Percentiles rank a stretch among this genome's conserved stretches.
Conservation (phyloP, 2,329 filamentous ascomycete species). For the Fusarium chuoi region DNA sequence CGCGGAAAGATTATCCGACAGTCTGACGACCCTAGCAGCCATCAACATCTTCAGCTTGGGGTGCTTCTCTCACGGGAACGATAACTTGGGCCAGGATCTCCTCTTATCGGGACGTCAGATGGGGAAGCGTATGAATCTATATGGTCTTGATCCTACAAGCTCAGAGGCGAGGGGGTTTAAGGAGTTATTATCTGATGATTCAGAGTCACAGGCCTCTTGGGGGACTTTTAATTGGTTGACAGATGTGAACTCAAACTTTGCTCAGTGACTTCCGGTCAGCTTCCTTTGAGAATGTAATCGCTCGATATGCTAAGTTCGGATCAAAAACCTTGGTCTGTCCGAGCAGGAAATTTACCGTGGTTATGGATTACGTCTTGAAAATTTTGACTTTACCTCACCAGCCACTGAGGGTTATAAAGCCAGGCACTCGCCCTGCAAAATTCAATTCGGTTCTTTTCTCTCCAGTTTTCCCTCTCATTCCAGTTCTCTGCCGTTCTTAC, state of each 20-base stretch:
- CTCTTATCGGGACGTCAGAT: background rate
- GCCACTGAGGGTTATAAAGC: background rate
- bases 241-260: background rate
- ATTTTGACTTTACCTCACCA: background rate
- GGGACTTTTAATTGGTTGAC: background rate
- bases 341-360: background rate
- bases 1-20: background rate
- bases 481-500: background rate
- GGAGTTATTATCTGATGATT: rapidly evolving
- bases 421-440: background rate
- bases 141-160: background rate
- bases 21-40: background rate
- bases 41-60: background rate
- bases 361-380: background rate
- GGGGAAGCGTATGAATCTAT: background rate
- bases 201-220: background rate
- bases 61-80: background rate
- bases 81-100: background rate
- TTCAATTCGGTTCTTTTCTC: background rate
- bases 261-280: background rate
- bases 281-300: background rate
- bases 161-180: background rate
- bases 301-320: background rate
- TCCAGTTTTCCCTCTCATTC: background rate
- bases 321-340: background rate